A percentile compares a stretch with the other conserved stretches of the same genome.
Evolutionary conservation across 2,329 filamentous ascomycete genomes (phyloP).

Genomic region (Amauroascus niger): DNA sequence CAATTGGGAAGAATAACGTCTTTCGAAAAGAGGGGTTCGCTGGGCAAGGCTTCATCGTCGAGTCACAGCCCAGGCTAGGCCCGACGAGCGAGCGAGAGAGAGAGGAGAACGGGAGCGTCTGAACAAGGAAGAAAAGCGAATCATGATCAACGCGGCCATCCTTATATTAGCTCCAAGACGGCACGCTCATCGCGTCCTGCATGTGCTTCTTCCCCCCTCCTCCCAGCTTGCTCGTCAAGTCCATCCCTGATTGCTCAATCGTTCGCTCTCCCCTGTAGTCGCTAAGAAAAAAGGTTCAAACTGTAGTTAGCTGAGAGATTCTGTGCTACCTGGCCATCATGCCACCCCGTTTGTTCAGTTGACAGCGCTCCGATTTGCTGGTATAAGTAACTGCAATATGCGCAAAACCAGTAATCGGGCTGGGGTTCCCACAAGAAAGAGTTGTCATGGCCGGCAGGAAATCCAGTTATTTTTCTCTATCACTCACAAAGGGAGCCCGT

Average conservation of each 20-base stretch:
- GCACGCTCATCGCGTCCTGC: background rate
- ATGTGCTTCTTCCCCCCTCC: too few relatives aligned
- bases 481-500: background rate
- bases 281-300: background rate
- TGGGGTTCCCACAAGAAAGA: too few relatives aligned
- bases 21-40: background rate
- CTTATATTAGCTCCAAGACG: background rate
- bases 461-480: background rate
- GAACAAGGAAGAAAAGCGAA: background rate
- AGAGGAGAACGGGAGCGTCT: background rate
- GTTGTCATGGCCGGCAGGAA: too few relatives aligned
- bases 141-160: too few relatives aligned
- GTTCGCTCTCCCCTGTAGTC: background rate
- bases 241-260: background rate
- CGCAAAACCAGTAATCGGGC: too few relatives aligned
- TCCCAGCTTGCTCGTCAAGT: background rate
- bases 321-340: too few relatives aligned
- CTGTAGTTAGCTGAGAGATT: background rate
- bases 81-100: too few relatives aligned
- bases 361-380: too few relatives aligned
- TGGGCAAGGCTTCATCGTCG: background rate
- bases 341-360: too few relatives aligned
- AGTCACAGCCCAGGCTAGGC: too few relatives aligned
- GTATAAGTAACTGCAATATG: too few relatives aligned
- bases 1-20: background rate